These are phyloP conservation scores for Daldinia childiae DNA, from an alignment of 495 filamentous ascomycete species.

Conservation along the genomic window DNA sequence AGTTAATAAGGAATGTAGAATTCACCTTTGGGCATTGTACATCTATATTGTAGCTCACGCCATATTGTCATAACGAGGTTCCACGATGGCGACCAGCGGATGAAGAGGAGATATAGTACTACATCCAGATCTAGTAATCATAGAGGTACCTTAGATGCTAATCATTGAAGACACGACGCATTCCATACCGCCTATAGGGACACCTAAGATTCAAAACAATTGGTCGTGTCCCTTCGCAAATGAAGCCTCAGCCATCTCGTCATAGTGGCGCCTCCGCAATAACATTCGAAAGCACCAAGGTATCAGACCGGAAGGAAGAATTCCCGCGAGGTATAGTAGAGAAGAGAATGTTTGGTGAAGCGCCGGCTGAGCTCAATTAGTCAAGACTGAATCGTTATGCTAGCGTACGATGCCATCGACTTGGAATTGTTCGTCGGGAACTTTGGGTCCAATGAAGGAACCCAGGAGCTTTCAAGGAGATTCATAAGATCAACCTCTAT, in stretches of 20 bases:
- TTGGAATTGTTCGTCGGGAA: neutral
- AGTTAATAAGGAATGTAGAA: neutral
- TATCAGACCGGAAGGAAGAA: neutral
- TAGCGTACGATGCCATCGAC: neutral
- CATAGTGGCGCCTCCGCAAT: neutral
- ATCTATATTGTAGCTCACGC: neutral
- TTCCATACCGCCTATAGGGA: neutral
- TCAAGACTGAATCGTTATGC: neutral
- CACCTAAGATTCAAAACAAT: neutral
- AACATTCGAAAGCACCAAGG: neutral
- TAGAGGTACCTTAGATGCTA: neutral
- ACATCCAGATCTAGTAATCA: neutral
- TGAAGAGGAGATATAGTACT: neutral
- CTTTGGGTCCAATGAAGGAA: neutral
- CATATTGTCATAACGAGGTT: neutral
- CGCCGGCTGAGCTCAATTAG: conserved; percentile 1
- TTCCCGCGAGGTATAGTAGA: neutral
- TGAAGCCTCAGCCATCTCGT: neutral
- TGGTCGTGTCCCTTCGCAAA: neutral
- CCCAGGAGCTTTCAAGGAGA: neutral
- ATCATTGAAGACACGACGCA: neutral
- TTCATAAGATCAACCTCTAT: conserved; percentile 26
- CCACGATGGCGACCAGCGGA: neutral
- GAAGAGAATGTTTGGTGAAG: neutral
- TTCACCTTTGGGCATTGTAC: neutral